Evolutionary conservation across 2,329 filamentous ascomycete species (phyloP).

Genomic region (Venturia nashicola): DNA sequence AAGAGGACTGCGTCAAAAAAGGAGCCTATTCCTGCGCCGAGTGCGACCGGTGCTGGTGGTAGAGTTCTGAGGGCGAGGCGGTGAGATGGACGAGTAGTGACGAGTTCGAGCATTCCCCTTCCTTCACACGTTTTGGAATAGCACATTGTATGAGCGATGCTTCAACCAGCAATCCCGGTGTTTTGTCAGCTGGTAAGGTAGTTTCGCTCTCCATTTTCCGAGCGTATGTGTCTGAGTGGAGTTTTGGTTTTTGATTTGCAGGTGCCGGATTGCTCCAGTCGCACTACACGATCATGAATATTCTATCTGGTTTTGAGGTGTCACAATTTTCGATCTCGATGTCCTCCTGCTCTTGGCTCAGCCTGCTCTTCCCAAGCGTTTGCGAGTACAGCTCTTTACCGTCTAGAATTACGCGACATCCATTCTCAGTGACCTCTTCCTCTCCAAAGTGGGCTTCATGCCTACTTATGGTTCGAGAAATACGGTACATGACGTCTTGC

Average conservation of each 20-base stretch:
- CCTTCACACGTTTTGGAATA: not conserved
- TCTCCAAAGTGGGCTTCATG: too few species aligned
- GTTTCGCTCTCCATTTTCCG: not conserved
- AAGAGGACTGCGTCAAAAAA: conserved; percentile 8
- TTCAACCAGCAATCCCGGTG: not conserved
- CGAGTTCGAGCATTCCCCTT: not conserved
- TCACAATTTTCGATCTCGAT: not conserved
- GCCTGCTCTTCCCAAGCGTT: too few species aligned
- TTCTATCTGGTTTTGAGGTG: not conserved
- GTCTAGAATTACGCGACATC: too few species aligned
- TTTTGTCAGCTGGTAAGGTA: not conserved
- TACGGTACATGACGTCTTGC: too few species aligned
- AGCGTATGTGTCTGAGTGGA: not conserved
- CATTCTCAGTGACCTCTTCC: too few species aligned
- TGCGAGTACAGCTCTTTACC: too few species aligned
- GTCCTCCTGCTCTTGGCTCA: not conserved
- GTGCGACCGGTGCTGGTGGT: not conserved
- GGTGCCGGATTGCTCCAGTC: not conserved
- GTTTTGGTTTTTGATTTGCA: not conserved
- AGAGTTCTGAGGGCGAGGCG: conserved; percentile 3
- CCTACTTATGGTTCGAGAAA: too few species aligned
- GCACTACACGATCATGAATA: not conserved
- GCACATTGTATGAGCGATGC: not conserved
- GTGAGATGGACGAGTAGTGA: not conserved
- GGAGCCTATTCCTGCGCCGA: conserved; percentile 4